Evolutionary conservation across 495 filamentous ascomycete genomes (phyloP), one percentile per base, ranked within the genome.

Genomic region (Xylaria intraflava): DNA sequence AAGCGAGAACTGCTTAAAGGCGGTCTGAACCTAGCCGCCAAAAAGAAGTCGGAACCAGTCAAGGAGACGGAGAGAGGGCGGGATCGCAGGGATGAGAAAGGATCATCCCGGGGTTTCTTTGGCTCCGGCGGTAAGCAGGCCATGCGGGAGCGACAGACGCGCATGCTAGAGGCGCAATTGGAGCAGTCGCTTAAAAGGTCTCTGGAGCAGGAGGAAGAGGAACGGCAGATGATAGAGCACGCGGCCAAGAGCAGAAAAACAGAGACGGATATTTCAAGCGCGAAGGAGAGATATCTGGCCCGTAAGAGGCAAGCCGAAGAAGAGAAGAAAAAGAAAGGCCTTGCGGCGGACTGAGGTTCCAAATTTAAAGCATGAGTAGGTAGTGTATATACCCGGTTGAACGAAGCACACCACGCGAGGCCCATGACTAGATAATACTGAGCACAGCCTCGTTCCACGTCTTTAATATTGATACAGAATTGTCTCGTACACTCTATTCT

Each of bases 1-100:
- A 96, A 96, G 75, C 80, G 92, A 19, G 88, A 96, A 62, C 71
- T 98, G 16, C 78, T 98, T 12, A 84, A 80, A 43, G 92, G 91
- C 10, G 93, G 93, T 39, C 71, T 98, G 36, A 98, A 98, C 54
- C 76, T 96, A 12, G 17, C 74, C 83, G 7, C 86, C 83, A 72
- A 70, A 59, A 73, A 72, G 62, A 72, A 70, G 62, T 51, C 56
- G 20, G 65, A 71, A 44, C 55, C 64, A 11, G 56, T 66, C 41
- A 61, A 70, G 59, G 66, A 69, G 38, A 61, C 74, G 22, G 60
- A 59, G 27, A 56, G 57, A 27, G 52, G 22, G 20, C 56, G 59
- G 29, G 60, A 74, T 42, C 62, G 61, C 27, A 43, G 70, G 26
- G 59, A 66, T 20, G 57, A 69, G 53, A 62, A 65, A 24, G 65